Evolutionary conservation across 2,329 filamentous ascomycete genomes (phyloP).

Genomic region (Diaporthe sp.): DNA sequence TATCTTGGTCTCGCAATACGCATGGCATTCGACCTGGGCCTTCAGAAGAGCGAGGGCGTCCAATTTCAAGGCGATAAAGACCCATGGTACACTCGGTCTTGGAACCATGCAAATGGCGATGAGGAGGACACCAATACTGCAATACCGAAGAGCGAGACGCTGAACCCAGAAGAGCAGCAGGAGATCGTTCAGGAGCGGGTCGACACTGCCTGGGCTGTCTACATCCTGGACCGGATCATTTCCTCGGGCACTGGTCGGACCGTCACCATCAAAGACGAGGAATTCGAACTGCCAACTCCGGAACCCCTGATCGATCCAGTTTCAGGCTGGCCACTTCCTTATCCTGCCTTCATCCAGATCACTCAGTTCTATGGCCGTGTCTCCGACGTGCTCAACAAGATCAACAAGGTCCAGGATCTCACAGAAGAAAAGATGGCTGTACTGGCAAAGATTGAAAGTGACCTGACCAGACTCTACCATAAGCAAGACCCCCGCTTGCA

Average conservation of each 20-base stretch:
- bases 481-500: constrained; percentile 78
- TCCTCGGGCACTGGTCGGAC: constrained; percentile 88
- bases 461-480: constrained; percentile 79
- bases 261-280: constrained; percentile 84
- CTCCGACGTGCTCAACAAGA: constrained; percentile 85
- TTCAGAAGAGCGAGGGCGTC: constrained; percentile 84
- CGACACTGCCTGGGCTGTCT: constrained; percentile 91
- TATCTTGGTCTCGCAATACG: constrained; percentile 89
- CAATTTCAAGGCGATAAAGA: constrained; percentile 67
- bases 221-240: constrained; percentile 87
- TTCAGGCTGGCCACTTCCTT: constrained; percentile 80
- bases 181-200: constrained; percentile 83
- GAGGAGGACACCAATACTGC: constrained; percentile 35
- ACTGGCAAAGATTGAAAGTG: constrained; percentile 81
- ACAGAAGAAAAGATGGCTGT: constrained; percentile 78
- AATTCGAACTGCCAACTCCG: constrained; percentile 83
- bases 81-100: constrained; percentile 58
- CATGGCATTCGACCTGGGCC: constrained; percentile 82
- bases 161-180: constrained; percentile 63
- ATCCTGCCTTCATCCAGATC: constrained; percentile 83
- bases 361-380: constrained; percentile 88
- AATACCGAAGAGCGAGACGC: constrained; percentile 42
- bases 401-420: constrained; percentile 78
- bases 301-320: constrained; percentile 59
- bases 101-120: constrained; percentile 47